phyloP scores from a whole-genome alignment of 495 filamentous ascomycete genomes.

The Trichoderma reesei region DNA sequence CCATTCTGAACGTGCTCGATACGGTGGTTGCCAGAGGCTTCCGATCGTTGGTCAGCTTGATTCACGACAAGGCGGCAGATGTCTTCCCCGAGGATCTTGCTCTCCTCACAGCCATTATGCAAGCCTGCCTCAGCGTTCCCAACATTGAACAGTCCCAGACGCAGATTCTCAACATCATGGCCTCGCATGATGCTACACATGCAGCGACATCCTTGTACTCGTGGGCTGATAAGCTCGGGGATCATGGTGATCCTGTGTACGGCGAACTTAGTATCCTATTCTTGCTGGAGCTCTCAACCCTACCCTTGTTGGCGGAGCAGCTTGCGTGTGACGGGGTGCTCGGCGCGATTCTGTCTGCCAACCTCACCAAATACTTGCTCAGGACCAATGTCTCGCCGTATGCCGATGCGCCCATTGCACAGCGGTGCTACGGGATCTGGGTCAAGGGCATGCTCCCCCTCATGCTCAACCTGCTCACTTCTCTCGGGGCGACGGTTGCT shows the following conservation, averaged over 20 bases:
- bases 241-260: conserved; percentile 81
- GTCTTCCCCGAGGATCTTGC: conserved; percentile 64
- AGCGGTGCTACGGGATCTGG: conserved; percentile 75
- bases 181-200: conserved; percentile 60
- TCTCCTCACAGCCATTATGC: conserved; percentile 80
- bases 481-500: conserved; percentile 67
- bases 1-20: conserved; percentile 63
- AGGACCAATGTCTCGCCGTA: conserved; percentile 62
- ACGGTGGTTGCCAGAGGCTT: conserved; percentile 74
- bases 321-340: conserved; percentile 79
- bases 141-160: conserved; percentile 50
- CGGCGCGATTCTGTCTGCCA: conserved; percentile 65
- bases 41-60: conserved; percentile 59
- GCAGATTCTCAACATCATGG: conserved; percentile 55
- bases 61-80: conserved; percentile 49
- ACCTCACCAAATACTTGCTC: conserved; percentile 58
- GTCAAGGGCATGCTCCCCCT: conserved; percentile 76
- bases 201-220: conserved; percentile 82
- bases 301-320: conserved; percentile 78
- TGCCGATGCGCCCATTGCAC: conserved; percentile 39
- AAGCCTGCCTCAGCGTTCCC: conserved; percentile 66
- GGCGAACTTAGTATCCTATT: conserved; percentile 81
- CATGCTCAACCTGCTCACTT: conserved; percentile 78
- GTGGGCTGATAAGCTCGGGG: conserved; percentile 75
- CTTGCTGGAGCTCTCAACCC: conserved; percentile 73